These are phyloP conservation scores for Ganoderma resinaceum DNA, from an alignment of 1,284 basidiomycete species.

Conservation along the genomic window DNA sequence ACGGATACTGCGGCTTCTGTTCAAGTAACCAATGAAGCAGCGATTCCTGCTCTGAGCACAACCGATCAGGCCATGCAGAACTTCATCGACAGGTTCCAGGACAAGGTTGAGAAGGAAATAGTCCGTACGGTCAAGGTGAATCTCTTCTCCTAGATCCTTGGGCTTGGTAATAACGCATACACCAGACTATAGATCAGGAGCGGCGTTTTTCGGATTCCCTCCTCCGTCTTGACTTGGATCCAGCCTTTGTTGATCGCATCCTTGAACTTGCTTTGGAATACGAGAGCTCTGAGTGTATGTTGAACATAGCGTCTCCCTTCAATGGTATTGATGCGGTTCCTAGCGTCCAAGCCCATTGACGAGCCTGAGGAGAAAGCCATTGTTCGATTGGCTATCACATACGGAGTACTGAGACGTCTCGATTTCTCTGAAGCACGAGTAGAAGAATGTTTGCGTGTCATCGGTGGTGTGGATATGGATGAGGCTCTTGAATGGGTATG, in stretches of 20 bases:
- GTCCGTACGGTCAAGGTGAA: conserved; percentile 66
- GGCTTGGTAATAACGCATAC: not conserved
- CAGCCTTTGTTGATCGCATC: conserved; percentile 63
- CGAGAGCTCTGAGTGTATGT: conserved; percentile 46
- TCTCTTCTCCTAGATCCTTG: not conserved
- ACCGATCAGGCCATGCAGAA: conserved; percentile 61
- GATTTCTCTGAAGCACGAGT: conserved; percentile 81
- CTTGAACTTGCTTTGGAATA: conserved; percentile 57
- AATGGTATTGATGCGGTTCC: conserved; percentile 8
- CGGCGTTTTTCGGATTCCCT: conserved; percentile 77
- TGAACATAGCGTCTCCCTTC: not conserved
- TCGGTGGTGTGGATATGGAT: conserved; percentile 80
- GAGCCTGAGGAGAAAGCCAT: conserved; percentile 77
- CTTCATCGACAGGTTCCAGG: conserved; percentile 85
- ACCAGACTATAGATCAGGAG: conserved; percentile 87
- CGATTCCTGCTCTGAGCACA: conserved; percentile 14
- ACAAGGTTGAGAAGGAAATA: conserved; percentile 91
- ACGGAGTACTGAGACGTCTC: conserved; percentile 84
- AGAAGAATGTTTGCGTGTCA: conserved; percentile 69
- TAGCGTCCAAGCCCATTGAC: conserved; percentile 50
- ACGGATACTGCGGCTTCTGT: not conserved
- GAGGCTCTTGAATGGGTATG: conserved; percentile 94
- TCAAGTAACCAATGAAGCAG: conserved; percentile 4
- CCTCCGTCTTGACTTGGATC: conserved; percentile 71
- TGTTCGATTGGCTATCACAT: conserved; percentile 78